A percentile compares a stretch with the other conserved stretches of the same genome.
Evolutionary conservation across 1,284 basidiomycete species (phyloP).

Genomic region (Amylostereum areolatum): DNA sequence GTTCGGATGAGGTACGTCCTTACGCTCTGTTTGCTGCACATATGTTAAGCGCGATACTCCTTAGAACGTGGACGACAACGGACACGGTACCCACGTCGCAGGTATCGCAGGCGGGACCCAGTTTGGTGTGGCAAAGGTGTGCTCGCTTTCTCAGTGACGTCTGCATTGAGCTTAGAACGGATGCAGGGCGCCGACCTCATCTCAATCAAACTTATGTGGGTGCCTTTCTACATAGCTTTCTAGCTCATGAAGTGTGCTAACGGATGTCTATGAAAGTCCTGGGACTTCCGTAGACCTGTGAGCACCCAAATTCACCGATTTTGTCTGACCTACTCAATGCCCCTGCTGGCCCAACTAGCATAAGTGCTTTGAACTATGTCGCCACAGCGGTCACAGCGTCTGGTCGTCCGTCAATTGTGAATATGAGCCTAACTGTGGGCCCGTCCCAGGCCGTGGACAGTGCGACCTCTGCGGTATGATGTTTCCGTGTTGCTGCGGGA

Average conservation of each 20-base stretch:
- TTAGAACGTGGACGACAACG: slow-evolving; percentile 8
- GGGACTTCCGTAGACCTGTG: slow-evolving; percentile 17
- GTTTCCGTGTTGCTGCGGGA: too few species aligned
- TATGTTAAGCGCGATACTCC: too few species aligned
- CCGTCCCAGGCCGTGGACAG: slow-evolving; percentile 58
- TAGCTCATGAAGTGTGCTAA: too few species aligned
- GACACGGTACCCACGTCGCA: slow-evolving; percentile 36
- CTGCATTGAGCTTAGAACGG: too few species aligned
- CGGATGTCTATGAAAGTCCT: slow-evolving; percentile 46
- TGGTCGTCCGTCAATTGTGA: slow-evolving; percentile 59
- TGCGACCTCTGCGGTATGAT: slow-evolving; percentile 56
- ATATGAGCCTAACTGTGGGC: slow-evolving; percentile 69
- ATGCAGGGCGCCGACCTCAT: slow-evolving; percentile 57
- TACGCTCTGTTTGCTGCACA: too few species aligned
- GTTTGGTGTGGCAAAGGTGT: slow-evolving; percentile 69
- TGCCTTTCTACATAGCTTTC: too few species aligned
- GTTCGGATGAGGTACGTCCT: too few species aligned
- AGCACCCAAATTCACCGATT: too few species aligned
- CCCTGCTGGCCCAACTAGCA: too few species aligned
- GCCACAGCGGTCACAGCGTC: slow-evolving; percentile 35
- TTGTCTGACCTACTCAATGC: too few species aligned
- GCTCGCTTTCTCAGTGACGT: too few species aligned
- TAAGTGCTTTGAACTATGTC: slow-evolving; percentile 41
- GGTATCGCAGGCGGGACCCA: slow-evolving; percentile 49
- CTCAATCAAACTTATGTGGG: slow-evolving; percentile 77